phyloP scores from a whole-genome alignment of 768 basidiomycete species.

The Hortiboletus flavorubellus region DNA sequence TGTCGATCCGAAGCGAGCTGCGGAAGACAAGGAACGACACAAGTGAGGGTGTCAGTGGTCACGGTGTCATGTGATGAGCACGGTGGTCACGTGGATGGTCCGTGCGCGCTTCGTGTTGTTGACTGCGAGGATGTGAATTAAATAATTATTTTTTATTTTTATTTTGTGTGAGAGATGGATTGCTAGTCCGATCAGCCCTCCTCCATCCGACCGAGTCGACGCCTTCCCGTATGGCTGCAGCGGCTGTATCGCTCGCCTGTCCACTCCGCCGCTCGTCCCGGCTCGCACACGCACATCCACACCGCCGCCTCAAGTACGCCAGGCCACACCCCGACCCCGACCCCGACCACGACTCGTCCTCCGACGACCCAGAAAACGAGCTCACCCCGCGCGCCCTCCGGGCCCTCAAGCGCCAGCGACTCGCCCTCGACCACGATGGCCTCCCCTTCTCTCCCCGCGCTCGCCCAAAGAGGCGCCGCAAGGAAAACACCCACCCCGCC shows the following conservation, averaged over 20 bases:
- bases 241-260: slow-evolving; percentile 29
- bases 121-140: too few species aligned
- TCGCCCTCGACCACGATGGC: slow-evolving; percentile 29
- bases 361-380: slow-evolving; percentile 27
- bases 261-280: slow-evolving; percentile 29
- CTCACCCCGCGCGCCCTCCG: slow-evolving; percentile 34
- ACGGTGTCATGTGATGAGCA: too few species aligned
- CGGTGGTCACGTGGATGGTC: too few species aligned
- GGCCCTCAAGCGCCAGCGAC: slow-evolving; percentile 33
- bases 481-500: slow-evolving; percentile 10
- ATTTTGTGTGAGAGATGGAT: neutral
- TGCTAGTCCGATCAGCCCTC: slow-evolving; percentile 11
- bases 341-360: slow-evolving; percentile 17
- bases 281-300: slow-evolving; percentile 14
- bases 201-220: slow-evolving; percentile 4
- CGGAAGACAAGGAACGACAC: neutral
- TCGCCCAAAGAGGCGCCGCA: slow-evolving; percentile 23
- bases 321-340: slow-evolving; percentile 15
- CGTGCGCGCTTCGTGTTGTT: neutral
- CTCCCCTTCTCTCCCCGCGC: slow-evolving; percentile 16
- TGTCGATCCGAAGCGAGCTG: too few species aligned
- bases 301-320: neutral
- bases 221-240: slow-evolving; percentile 25
- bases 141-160: neutral
- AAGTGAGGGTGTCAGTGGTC: too few species aligned